phyloP scores from a whole-genome alignment of 2,329 filamentous ascomycete genomes.

The Paecilomyces variotii region DNA sequence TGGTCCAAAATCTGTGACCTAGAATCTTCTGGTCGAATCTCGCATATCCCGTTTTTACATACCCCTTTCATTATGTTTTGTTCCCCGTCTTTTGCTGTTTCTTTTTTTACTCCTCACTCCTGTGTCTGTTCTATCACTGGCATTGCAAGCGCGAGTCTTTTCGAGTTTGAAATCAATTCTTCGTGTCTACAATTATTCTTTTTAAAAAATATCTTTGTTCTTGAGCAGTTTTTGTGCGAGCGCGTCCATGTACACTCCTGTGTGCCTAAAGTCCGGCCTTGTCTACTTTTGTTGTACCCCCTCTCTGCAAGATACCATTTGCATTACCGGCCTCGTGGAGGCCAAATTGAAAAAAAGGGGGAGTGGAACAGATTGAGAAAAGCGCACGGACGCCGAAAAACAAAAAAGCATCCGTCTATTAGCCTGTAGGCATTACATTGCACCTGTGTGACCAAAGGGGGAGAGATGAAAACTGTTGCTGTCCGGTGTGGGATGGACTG shows the following conservation, averaged over 20 bases:
- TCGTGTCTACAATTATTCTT: conserved; percentile 2
- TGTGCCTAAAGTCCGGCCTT: neutral
- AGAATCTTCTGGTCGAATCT: conserved; percentile 13
- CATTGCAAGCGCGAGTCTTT: conserved; percentile 41
- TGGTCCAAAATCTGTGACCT: neutral
- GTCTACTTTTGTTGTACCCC: neutral
- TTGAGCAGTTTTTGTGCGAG: neutral
- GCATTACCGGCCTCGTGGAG: neutral
- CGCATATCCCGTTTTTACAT: conserved; percentile 21
- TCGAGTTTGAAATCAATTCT: conserved; percentile 7
- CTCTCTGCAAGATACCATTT: neutral
- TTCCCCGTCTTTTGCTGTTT: conserved; percentile 17
- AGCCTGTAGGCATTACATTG: neutral
- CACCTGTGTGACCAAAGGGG: neutral
- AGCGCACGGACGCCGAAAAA: neutral
- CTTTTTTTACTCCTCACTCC: conserved; percentile 16
- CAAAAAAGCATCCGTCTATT: neutral
- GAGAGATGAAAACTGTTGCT: neutral
- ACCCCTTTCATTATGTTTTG: conserved; percentile 20
- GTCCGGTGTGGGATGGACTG: neutral
- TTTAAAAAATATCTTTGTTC: conserved; percentile 4
- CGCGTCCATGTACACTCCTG: neutral
- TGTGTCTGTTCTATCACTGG: conserved; percentile 28
- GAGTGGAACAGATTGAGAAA: neutral
- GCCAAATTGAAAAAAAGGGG: neutral